A percentile compares a stretch with the other conserved stretches of the same genome.
phyloP scores from a whole-genome alignment of 768 basidiomycete species.

The Xerocomellus dryophilus region DNA sequence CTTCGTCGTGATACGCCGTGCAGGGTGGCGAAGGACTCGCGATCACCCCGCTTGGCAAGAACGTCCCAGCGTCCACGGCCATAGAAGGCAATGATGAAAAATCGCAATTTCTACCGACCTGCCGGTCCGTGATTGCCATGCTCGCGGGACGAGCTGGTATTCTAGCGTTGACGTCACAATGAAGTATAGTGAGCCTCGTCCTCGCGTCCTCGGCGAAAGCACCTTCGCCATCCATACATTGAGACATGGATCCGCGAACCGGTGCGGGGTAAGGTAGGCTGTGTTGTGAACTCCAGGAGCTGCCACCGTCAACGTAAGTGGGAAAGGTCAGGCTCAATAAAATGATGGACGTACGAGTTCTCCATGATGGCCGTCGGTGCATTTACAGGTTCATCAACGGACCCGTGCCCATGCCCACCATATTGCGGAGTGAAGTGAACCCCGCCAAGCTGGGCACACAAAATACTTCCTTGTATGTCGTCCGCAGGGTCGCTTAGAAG shows the following conservation, averaged over 20 bases:
- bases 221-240: slow-evolving; percentile 7
- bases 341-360: slow-evolving; percentile 22
- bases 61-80: slow-evolving; percentile 9
- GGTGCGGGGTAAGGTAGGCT: slow-evolving; percentile 28
- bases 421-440: slow-evolving; percentile 26
- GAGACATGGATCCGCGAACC: slow-evolving; percentile 19
- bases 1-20: slow-evolving; percentile 26
- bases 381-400: slow-evolving; percentile 21
- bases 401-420: slow-evolving; percentile 10
- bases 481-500: slow-evolving; percentile 17
- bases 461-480: slow-evolving; percentile 22
- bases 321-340: slow-evolving; percentile 6
- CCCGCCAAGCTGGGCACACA: slow-evolving; percentile 23
- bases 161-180: slow-evolving; percentile 23
- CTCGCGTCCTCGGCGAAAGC: slow-evolving; percentile 27
- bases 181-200: slow-evolving; percentile 11
- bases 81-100: slow-evolving; percentile 16
- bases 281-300: slow-evolving; percentile 24
- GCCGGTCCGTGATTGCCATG: slow-evolving; percentile 12
- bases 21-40: slow-evolving; percentile 23
- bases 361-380: slow-evolving; percentile 28
- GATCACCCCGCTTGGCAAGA: slow-evolving; percentile 14
- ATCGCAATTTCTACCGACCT: slow-evolving; percentile 6
- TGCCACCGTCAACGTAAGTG: slow-evolving; percentile 28
- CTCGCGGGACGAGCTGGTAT: slow-evolving; percentile 16